phyloP scores from a whole-genome alignment of 306 rosid genomes.

The Pyrus pyrifolia region DNA sequence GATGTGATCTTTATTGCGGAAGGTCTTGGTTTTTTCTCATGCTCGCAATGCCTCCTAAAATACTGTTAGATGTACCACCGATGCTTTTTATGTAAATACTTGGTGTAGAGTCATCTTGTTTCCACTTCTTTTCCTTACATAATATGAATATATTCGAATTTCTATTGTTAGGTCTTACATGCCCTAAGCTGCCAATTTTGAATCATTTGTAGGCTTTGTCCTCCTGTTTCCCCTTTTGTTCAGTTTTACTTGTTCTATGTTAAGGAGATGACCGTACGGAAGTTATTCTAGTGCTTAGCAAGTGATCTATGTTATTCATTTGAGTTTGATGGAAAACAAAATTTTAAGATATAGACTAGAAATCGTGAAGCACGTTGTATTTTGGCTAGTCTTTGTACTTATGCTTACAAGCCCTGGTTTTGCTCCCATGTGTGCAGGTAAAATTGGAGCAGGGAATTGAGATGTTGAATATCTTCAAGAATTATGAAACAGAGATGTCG shows the following conservation, averaged over 20 bases:
- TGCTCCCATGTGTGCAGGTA: slow-evolving; percentile 40
- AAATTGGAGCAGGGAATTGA: slow-evolving; percentile 69
- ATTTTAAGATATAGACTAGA: neutral
- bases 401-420: neutral
- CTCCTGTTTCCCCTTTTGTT: neutral
- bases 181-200: neutral
- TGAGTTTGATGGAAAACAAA: neutral
- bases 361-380: neutral
- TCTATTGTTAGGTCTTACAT: neutral
- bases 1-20: neutral
- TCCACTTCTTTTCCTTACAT: neutral
- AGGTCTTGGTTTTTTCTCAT: neutral
- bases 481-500: slow-evolving; percentile 60
- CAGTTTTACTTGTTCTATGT: neutral
- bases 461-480: slow-evolving; percentile 69
- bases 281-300: neutral
- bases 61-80: neutral
- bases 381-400: neutral
- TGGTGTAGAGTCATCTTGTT: neutral
- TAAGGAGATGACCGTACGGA: neutral
- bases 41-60: neutral
- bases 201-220: neutral
- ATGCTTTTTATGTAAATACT: neutral
- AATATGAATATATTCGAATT: neutral
- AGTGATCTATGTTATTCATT: neutral